Evolutionary conservation across 2,329 filamentous ascomycete species (phyloP), one percentile per base, ranked within the genome.

Genomic region (Parafenestella ontariensis): DNA sequence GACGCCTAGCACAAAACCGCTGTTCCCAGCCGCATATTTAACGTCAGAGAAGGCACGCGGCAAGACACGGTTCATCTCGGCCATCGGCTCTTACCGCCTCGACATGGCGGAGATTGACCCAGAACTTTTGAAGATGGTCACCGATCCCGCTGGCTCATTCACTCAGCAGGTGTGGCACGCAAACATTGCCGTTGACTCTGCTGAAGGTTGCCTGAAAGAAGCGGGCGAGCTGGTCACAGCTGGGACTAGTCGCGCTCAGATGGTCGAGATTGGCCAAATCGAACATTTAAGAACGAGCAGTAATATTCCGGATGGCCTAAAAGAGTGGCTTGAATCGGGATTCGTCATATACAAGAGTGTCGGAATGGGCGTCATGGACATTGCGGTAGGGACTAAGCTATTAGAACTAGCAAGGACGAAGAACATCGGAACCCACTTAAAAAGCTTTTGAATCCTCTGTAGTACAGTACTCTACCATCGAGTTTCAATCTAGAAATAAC

Each of bases 281-380:
- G 49, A 46, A 13, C 45, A 20, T 2, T 20, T 55, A 9, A 52
- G 47, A 17, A 10, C 21, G 26, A 57, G 57, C 2, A 68, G 65
- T 17, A 26, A 10, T 26, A 6, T 9, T 26, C 24, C 24, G n/a
- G n/a, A n/a, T 26, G 24, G 24, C 24, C 9, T 26, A 10, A 69
- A 72, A 4, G 31, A 64, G 0, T 64, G 60, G 65, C 60, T 73
- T 0, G 52, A 64, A n/a, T 61, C 69, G 0, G 73, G 71, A 1
- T 79, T 79, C 64, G 72, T 81, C 26, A 66, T 83, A 1, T 82
- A 81, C 43, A 83, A 83, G 59, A 81, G 80, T 55, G 80, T 83
- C 7, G 81, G 81, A 0, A 75, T 83, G 64, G 80, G 79, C 0
- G 71, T 83, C 36, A 83, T 82, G 77, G 81, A 83, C 68, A 59